Evolutionary conservation across 306 rosid species (phyloP).

Genomic region (Vachellia collinsii): DNA sequence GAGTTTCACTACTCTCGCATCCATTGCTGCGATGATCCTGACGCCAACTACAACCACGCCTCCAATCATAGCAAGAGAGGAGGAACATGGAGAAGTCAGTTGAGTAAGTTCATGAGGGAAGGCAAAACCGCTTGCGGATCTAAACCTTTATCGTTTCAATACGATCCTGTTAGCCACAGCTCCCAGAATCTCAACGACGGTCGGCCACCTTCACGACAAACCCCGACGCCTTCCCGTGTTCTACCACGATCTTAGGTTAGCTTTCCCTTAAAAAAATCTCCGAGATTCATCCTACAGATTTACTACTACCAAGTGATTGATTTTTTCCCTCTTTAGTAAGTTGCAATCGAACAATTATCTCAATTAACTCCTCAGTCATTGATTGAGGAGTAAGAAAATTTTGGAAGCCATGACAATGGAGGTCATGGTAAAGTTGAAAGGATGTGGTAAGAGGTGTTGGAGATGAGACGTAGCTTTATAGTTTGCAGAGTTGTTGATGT

Average conservation of each 20-base stretch:
- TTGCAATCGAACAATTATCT: background rate
- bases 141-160: slow-evolving; percentile 64
- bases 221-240: slow-evolving; percentile 42
- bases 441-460: too few relatives aligned
- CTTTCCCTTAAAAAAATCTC: background rate
- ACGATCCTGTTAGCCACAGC: slow-evolving; percentile 86
- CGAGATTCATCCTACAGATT: background rate
- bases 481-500: too few relatives aligned
- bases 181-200: slow-evolving; percentile 85
- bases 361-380: too few relatives aligned
- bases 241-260: slow-evolving; percentile 47
- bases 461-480: too few relatives aligned
- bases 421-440: too few relatives aligned
- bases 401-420: too few relatives aligned
- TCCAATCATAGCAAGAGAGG: slow-evolving; percentile 31
- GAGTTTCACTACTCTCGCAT: slow-evolving; percentile 68
- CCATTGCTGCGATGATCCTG: slow-evolving; percentile 21
- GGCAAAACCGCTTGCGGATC: slow-evolving; percentile 51
- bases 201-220: slow-evolving; percentile 49
- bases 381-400: too few relatives aligned
- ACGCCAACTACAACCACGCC: slow-evolving; percentile 27
- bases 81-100: slow-evolving; percentile 56
- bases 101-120: slow-evolving; percentile 56
- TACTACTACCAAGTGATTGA: background rate
- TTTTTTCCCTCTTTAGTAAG: background rate